These are phyloP conservation scores for Skeletonema grethae DNA, from an alignment of 108 stramenopile genomes.

Conservation along the genomic window DNA sequence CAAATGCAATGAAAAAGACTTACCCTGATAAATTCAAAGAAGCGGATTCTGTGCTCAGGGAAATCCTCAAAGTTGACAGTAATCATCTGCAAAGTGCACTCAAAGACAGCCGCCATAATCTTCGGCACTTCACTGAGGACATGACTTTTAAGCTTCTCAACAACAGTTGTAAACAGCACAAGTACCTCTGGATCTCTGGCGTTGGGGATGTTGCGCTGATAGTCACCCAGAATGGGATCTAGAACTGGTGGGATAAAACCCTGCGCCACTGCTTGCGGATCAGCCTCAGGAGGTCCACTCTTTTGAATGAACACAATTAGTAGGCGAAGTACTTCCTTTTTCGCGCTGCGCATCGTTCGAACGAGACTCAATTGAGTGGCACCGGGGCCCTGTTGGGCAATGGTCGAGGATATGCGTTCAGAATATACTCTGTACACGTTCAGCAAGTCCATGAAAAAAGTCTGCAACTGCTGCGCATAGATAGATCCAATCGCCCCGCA, in stretches of 20 bases:
- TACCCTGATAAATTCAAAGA: slow-evolving; percentile 94
- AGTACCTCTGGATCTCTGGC: slow-evolving; percentile 97
- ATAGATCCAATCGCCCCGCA: slow-evolving; percentile 92
- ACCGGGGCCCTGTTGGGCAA: slow-evolving; percentile 86
- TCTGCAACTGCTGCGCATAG: slow-evolving; percentile 92
- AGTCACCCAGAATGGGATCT: slow-evolving; percentile 95
- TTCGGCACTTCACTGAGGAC: slow-evolving; percentile 90
- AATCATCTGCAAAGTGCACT: slow-evolving; percentile 98
- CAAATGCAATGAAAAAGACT: slow-evolving; percentile 16
- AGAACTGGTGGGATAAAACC: slow-evolving; percentile 96
- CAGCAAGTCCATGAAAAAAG: slow-evolving; percentile 96
- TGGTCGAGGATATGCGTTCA: slow-evolving; percentile 90
- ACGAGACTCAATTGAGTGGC: slow-evolving; percentile 90
- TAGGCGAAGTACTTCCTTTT: slow-evolving; percentile 94
- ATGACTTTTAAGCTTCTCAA: slow-evolving; percentile 88
- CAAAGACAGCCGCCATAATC: slow-evolving; percentile 97
- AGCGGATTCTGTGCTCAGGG: slow-evolving; percentile 97
- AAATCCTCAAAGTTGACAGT: slow-evolving; percentile 98
- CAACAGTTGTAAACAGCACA: slow-evolving; percentile 88
- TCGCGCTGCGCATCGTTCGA: slow-evolving; percentile 95
- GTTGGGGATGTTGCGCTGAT: slow-evolving; percentile 90
- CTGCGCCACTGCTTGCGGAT: slow-evolving; percentile 84
- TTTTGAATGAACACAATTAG: slow-evolving; percentile 93
- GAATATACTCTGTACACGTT: slow-evolving; percentile 98
- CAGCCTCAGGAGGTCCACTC: slow-evolving; percentile 93